Conservation (phyloP, 1,284 basidiomycete species). For the Sanghuangporus baumii region DNA sequence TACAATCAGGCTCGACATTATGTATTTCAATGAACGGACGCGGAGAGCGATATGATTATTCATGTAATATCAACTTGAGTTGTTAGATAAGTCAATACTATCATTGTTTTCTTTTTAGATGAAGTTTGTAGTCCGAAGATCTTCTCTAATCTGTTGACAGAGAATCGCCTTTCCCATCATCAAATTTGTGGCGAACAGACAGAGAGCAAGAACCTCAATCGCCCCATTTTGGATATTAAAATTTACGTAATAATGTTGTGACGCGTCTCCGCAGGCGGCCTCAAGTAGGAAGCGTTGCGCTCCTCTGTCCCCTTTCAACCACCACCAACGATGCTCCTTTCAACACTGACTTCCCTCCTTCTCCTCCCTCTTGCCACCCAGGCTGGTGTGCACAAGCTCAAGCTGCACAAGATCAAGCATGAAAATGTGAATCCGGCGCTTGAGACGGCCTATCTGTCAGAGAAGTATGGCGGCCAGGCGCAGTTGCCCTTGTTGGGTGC, state of each 20-base stretch:
- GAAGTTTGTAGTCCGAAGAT: no score
- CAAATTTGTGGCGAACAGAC: no score
- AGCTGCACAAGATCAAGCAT: slow-evolving; percentile 77
- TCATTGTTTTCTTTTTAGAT: no score
- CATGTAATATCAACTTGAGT: no score
- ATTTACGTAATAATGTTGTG: background rate
- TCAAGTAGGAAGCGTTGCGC: background rate
- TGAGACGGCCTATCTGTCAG: slow-evolving; percentile 77
- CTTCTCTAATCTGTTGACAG: no score
- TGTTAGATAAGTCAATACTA: no score
- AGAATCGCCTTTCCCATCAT: no score
- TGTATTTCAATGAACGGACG: no score
- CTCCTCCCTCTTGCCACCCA: slow-evolving; percentile 69
- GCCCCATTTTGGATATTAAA: background rate
- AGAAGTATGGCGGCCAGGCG: slow-evolving; percentile 74
- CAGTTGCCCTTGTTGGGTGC: slow-evolving; percentile 68
- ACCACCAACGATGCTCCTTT: slow-evolving; percentile 61
- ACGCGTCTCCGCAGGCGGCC: slow-evolving; percentile 6
- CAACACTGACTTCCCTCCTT: slow-evolving; percentile 47
- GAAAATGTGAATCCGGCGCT: slow-evolving; percentile 56
- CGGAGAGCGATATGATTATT: no score
- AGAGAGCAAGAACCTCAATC: background rate
- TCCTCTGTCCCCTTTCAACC: slow-evolving; percentile 23
- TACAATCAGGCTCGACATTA: no score
- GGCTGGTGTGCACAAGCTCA: slow-evolving; percentile 74